Percentiles rank a stretch among this genome's conserved stretches.
These are phyloP conservation scores for Aspergillus eucalypticola DNA, from an alignment of 2,329 filamentous ascomycete genomes.

Conservation along the genomic window DNA sequence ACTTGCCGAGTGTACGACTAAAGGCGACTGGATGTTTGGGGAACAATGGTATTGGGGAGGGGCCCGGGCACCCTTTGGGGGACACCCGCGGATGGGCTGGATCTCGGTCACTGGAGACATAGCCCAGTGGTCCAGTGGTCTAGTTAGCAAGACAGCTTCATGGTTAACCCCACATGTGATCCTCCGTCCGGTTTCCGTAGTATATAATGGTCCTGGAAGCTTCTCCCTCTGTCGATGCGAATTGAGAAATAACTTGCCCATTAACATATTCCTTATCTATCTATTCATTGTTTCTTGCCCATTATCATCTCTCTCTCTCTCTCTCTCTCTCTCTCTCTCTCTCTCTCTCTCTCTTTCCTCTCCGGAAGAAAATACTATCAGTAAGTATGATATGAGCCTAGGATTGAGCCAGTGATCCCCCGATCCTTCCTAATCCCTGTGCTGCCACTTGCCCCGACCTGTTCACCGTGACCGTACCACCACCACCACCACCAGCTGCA, in stretches of 20 bases:
- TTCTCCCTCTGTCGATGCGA: not conserved
- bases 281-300: not conserved
- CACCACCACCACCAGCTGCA: conserved; percentile 6
- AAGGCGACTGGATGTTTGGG: too few relatives aligned
- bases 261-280: not conserved
- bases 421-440: conserved; percentile 4
- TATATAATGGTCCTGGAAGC: not conserved
- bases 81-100: not conserved
- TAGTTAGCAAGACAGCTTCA: conserved; percentile 1
- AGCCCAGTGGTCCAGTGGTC: not conserved
- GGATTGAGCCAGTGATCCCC: not conserved
- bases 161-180: conserved; percentile 23
- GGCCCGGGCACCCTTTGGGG: not conserved
- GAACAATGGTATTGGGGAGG: not conserved
- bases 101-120: not conserved
- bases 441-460: conserved; percentile 12
- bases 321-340: not conserved
- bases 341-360: not conserved
- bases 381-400: too few relatives aligned
- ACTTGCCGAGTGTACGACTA: too few relatives aligned
- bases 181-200: conserved; percentile 1
- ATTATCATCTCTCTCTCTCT: not conserved
- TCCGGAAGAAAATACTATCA: too few relatives aligned
- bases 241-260: not conserved
- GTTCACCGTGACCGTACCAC: conserved; percentile 13